Evolutionary conservation across 345 rosid species (phyloP).

Genomic region (Dovyalis caffra): DNA sequence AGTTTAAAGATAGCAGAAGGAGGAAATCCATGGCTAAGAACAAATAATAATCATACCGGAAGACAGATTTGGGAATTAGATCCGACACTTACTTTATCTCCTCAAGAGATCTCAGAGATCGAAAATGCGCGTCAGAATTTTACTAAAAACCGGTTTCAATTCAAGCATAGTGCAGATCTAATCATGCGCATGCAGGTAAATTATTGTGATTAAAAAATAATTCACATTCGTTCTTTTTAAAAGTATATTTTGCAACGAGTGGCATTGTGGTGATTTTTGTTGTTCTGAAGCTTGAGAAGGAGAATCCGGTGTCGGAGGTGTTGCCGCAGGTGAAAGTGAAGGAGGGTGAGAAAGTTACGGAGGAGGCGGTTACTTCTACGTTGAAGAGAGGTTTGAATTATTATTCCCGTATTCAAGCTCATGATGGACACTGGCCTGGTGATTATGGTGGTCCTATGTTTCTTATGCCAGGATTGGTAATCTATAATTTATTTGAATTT

Average conservation of each 20-base stretch:
- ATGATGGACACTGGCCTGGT: conserved; percentile 99
- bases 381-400: conserved; percentile 69
- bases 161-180: conserved; percentile 85
- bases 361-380: conserved; percentile 52
- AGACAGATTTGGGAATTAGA: conserved; percentile 93
- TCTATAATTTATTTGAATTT: background rate
- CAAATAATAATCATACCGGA: conserved; percentile 64
- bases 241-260: background rate
- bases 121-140: conserved; percentile 62
- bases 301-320: conserved; percentile 39
- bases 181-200: conserved; percentile 83
- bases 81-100: conserved; percentile 51
- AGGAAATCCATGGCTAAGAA: conserved; percentile 71
- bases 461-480: conserved; percentile 88
- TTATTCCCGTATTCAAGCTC: conserved; percentile 75
- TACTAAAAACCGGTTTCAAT: conserved; percentile 46
- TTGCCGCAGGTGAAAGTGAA: conserved; percentile 54
- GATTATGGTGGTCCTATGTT: conserved; percentile 99
- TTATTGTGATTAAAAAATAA: background rate
- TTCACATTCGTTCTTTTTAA: no score
- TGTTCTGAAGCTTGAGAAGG: conserved; percentile 57
- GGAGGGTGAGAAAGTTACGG: conserved; percentile 60
- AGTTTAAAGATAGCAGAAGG: conserved; percentile 82
- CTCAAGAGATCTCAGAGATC: conserved; percentile 56
- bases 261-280: background rate